These are phyloP conservation scores for Ambrosia artemisiifolia DNA, from an alignment of 129 eudicot species.

Conservation along the genomic window DNA sequence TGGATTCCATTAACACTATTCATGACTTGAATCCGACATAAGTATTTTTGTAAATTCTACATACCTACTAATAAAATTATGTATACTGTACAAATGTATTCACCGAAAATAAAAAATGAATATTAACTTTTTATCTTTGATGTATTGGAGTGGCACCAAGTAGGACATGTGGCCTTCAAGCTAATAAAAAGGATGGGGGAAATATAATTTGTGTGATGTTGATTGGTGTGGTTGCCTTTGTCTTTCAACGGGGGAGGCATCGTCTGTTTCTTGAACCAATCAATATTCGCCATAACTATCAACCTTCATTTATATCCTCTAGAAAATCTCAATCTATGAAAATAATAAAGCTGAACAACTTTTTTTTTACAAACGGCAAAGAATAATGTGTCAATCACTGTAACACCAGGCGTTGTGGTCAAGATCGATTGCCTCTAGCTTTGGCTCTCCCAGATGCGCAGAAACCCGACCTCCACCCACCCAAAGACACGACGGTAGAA, in stretches of 20 bases:
- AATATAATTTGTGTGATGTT: conserved; percentile 20
- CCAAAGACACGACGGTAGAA: too few species aligned
- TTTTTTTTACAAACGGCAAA: too few species aligned
- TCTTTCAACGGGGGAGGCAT: conserved; percentile 35
- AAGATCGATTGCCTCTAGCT: too few species aligned
- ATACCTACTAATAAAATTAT: too few species aligned
- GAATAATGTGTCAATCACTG: too few species aligned
- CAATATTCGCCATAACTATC: conserved; percentile 13
- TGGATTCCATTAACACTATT: too few species aligned
- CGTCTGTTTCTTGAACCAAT: conserved; percentile 31
- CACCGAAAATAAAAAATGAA: neutral
- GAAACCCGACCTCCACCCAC: too few species aligned
- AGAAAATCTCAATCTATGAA: neutral
- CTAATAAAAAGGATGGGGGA: neutral
- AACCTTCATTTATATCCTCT: neutral
- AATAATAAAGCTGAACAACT: neutral
- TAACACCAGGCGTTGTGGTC: too few species aligned
- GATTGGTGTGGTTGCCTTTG: conserved; percentile 22
- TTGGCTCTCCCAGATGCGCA: too few species aligned
- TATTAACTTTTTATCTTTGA: neutral
- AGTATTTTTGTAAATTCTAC: too few species aligned
- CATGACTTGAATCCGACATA: too few species aligned
- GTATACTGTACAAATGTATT: too few species aligned
- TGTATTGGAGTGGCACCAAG: neutral
- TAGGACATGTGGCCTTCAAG: conserved; percentile 9